These are phyloP conservation scores for Scenedesmus sp. DNA, from an alignment of 163 green algal genomes.

Conservation along the genomic window DNA sequence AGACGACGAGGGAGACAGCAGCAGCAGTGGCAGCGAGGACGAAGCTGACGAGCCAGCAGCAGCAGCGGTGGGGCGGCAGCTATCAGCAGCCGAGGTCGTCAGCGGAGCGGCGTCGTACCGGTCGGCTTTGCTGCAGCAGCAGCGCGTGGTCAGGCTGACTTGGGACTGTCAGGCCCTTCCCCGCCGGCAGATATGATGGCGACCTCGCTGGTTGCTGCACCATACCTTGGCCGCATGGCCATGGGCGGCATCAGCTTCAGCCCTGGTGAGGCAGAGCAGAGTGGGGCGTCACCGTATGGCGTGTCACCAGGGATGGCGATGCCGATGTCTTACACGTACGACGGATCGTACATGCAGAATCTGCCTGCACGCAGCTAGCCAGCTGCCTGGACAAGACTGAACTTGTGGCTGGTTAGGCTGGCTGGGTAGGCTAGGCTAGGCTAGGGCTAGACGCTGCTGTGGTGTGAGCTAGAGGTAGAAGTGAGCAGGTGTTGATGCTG, in stretches of 20 bases:
- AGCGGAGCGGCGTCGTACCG: background rate
- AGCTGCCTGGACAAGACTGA: no score
- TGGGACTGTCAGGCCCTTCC: background rate
- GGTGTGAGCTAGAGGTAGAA: no score
- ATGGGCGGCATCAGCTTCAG: constrained; percentile 15
- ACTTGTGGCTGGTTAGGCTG: no score
- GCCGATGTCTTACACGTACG: constrained; percentile 46
- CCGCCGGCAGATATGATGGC: constrained; percentile 45
- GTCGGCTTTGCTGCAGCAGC: constrained; percentile 32
- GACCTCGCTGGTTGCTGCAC: constrained; percentile 14
- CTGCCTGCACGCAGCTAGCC: constrained; percentile 19
- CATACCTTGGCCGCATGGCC: background rate
- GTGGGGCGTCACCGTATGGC: background rate
- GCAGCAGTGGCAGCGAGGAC: constrained; percentile 14
- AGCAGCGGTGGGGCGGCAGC: background rate
- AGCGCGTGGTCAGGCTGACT: background rate
- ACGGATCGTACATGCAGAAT: constrained; percentile 32
- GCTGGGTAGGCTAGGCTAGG: no score
- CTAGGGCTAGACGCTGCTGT: no score
- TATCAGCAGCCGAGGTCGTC: background rate
- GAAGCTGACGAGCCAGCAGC: background rate
- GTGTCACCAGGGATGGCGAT: background rate
- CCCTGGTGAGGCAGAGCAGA: background rate
- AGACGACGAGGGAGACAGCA: constrained; percentile 22
- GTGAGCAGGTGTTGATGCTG: no score